Base-by-base conservation (phyloP, 1,284 basidiomycete species). In the Taiwanofungus camphoratus region DNA sequence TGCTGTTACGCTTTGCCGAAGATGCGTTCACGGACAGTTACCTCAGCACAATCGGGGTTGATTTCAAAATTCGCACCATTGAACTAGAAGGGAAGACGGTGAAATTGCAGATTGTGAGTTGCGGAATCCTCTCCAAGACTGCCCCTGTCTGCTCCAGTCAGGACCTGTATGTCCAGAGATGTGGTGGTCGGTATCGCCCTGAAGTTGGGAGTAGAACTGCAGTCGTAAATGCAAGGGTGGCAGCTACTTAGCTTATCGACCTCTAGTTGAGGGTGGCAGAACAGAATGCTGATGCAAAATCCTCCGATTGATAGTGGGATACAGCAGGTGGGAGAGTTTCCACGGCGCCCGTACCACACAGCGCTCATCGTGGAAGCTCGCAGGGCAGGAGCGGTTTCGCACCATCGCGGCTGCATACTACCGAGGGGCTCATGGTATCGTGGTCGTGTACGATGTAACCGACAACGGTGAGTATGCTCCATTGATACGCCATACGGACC, bases 51-150 rank as follows among this genome's bases (percentile, higher is more conserved):
- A 99, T 99, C 66, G 95, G 95, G 51, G 92, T 99, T 46, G 96
- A 99, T 74, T 99, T 99, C 77, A 99, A 99, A 86, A 99, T 99
- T 71, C 79, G 96, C 57, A 99, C 96, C 36, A 99, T 99, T 66
- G 95, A 99, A 69, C 77, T 99, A 44, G 96, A 99, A 67, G 95
- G 96, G 52, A 99, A 98, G 88, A 98, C 92, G 1, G 92, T 99
- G 61, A 99, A 99, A 70, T 80, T 99, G 52, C 96, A 99, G 70
- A 99, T 99, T 67, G 94, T 97, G 65, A 74, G 93, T 81, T n/a
- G 20, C 12, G 12, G 15, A 31, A 19, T 22, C n/a, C n/a, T n/a
- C n/a, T n/a, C n/a, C n/a, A n/a, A n/a, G n/a, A n/a, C n/a, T n/a
- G n/a, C n/a, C n/a, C n/a, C n/a, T n/a, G n/a, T n/a, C n/a, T n/a